These are phyloP conservation scores for Sporothrix brunneoviolacea DNA, from an alignment of 2,329 filamentous ascomycete genomes.

Conservation along the genomic window DNA sequence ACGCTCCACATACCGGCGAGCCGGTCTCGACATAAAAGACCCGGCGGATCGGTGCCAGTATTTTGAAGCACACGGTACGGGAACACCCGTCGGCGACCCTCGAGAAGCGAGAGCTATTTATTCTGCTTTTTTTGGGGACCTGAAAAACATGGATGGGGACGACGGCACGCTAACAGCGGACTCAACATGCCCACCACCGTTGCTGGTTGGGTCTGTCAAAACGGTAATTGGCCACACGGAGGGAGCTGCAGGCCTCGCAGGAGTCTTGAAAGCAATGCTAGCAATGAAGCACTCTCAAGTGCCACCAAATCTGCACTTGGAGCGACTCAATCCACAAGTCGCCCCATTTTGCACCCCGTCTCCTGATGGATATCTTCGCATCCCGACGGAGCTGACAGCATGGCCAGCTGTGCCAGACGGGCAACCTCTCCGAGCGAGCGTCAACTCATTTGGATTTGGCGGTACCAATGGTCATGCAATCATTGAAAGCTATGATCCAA, in stretches of 20 bases:
- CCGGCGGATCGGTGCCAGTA: conserved; percentile 24
- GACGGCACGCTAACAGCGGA: too few relatives aligned
- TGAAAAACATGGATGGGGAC: not conserved
- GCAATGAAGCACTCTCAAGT: conserved; percentile 26
- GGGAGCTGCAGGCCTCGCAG: conserved; percentile 21
- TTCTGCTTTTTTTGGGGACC: conserved; percentile 31
- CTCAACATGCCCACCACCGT: not conserved
- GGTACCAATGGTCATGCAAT: conserved; percentile 50
- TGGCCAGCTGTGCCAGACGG: conserved; percentile 26
- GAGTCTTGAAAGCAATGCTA: conserved; percentile 26
- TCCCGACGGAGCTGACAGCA: conserved; percentile 15
- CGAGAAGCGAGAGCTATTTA: conserved; percentile 37
- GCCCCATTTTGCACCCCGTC: conserved; percentile 24
- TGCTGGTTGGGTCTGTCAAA: conserved; percentile 13
- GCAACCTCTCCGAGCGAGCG: conserved; percentile 39
- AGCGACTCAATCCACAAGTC: conserved; percentile 34
- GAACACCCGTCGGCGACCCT: conserved; percentile 23
- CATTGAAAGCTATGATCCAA: conserved; percentile 36
- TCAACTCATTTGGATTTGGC: conserved; percentile 53
- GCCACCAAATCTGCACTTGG: conserved; percentile 26
- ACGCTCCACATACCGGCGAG: conserved; percentile 29
- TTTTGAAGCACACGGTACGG: conserved; percentile 30
- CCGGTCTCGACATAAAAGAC: conserved; percentile 29
- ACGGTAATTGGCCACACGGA: conserved; percentile 22
- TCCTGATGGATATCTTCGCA: conserved; percentile 19